Percentiles rank a stretch among this genome's conserved stretches.
Conservation (phyloP, 257 asterid genomes). For the Plantago major region DNA sequence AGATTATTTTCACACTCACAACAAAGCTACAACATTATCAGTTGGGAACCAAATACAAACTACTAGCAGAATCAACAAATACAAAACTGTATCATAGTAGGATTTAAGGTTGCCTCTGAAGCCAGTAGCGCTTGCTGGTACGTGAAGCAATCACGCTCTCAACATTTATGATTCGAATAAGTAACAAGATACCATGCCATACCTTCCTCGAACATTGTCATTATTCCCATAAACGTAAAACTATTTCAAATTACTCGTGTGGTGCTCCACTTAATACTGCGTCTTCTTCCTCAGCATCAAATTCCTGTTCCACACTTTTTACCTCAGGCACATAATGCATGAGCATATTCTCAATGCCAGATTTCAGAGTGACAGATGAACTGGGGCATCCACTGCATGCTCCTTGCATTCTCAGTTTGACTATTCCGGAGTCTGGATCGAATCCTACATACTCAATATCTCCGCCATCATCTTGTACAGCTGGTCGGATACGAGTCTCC, state of each 20-base stretch:
- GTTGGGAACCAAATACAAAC: background rate
- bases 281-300: conserved; percentile 67
- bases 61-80: background rate
- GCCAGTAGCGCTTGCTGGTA: background rate
- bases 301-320: conserved; percentile 80
- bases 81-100: background rate
- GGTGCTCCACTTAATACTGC: conserved; percentile 54
- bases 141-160: background rate
- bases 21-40: conserved; percentile 1
- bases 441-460: conserved; percentile 81
- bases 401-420: conserved; percentile 92
- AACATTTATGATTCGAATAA: background rate
- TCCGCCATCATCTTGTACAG: conserved; percentile 98
- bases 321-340: conserved; percentile 98
- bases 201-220: background rate
- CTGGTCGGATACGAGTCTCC: conserved; percentile 93
- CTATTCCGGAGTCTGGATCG: conserved; percentile 68
- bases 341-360: conserved; percentile 95
- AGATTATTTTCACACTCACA: conserved; percentile 2
- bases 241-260: conserved; percentile 35
- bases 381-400: conserved; percentile 99
- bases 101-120: background rate
- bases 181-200: background rate
- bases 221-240: background rate
- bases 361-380: conserved; percentile 86